Base-by-base conservation (phyloP, 306 rosid species). In the Trifolium pratense region DNA sequence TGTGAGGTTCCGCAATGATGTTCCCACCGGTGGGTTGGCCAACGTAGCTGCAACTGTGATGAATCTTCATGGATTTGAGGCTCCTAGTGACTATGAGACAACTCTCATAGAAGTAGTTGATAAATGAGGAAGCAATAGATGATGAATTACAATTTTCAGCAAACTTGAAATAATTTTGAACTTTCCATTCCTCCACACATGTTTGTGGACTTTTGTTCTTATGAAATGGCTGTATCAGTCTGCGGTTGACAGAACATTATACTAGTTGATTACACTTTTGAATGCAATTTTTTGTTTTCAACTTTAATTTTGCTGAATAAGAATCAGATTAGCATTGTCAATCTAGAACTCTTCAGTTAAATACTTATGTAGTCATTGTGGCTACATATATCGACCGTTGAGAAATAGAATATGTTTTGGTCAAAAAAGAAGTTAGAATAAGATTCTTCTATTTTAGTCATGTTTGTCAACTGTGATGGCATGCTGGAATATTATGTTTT, bases 21-120 rank as follows among this genome's bases (percentile, higher is more conserved):
- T 92, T 64, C 97, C 97, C 3, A 13, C 14, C 0, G 97, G 96
- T 0, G 99, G 99, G 60, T 83, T 95, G 13, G 97, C 99, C 45
- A 95, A 95, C 11, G 97, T 92, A 49, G 97, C 99, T 59, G 96
- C 99, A 40, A 95, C 97, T 11, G 97, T 95, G 80, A 95, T 92
- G 40, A 95, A 92, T 85, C 93, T 95, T 57, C 99, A 90, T 78
- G 99, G 99, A 74, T 85, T 84, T 45, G 90, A 82, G 83, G 93
- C 97, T 66, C 99, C 99, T 0, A 73, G 85, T n/a, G 97, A 95
- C 96, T 95, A 95, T 21, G 99, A 95, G 82, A 34, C 88, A 2
- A 80, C 93, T 26, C 97, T 95, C 43, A 76, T 95, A 59, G 99
- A 91, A 78, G 96, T 95, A 23, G 91, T 79, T 68, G 89, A 86